phyloP scores from a whole-genome alignment of 805 yeast species.

The Candida ipomoeae region DNA sequence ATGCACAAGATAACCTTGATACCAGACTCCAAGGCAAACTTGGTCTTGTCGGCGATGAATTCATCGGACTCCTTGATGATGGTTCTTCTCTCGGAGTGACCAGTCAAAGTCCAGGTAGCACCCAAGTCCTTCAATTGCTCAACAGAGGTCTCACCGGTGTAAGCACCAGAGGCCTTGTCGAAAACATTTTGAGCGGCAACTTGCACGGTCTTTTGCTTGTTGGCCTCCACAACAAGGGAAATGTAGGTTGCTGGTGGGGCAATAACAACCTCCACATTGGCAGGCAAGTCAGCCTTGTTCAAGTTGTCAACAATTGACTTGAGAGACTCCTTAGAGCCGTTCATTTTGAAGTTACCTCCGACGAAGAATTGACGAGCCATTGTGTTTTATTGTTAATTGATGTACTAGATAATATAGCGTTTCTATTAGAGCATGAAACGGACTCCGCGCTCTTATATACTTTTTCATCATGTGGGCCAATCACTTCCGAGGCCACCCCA shows the following conservation, averaged over 20 bases:
- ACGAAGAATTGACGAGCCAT: constrained; percentile 92
- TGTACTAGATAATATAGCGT: not conserved
- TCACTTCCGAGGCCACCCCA: constrained; percentile 12
- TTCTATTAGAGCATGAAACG: not conserved
- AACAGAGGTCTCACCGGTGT: constrained; percentile 95
- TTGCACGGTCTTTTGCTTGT: constrained; percentile 67
- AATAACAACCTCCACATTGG: constrained; percentile 85
- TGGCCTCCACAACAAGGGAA: constrained; percentile 63
- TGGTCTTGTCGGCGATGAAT: constrained; percentile 88
- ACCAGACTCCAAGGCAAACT: constrained; percentile 88
- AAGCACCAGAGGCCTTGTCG: constrained; percentile 89
- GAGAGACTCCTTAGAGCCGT: constrained; percentile 88
- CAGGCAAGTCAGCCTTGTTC: constrained; percentile 71
- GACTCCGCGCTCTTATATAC: constrained; percentile 8
- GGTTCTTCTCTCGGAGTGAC: constrained; percentile 98
- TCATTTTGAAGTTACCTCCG: constrained; percentile 99
- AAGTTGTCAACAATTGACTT: constrained; percentile 77
- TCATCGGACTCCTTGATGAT: constrained; percentile 87
- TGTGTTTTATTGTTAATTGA: constrained; percentile 11
- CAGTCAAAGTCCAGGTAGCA: constrained; percentile 90
- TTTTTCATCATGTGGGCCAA: constrained; percentile 10
- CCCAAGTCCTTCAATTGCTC: constrained; percentile 86
- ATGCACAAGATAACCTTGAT: constrained; percentile 91
- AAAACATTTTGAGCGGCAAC: constrained; percentile 92
- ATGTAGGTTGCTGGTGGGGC: constrained; percentile 96